A percentile compares a stretch with the other conserved stretches of the same genome.
phyloP scores from a whole-genome alignment of 2,329 filamentous ascomycete genomes.

The Bipolaris bicolor region DNA sequence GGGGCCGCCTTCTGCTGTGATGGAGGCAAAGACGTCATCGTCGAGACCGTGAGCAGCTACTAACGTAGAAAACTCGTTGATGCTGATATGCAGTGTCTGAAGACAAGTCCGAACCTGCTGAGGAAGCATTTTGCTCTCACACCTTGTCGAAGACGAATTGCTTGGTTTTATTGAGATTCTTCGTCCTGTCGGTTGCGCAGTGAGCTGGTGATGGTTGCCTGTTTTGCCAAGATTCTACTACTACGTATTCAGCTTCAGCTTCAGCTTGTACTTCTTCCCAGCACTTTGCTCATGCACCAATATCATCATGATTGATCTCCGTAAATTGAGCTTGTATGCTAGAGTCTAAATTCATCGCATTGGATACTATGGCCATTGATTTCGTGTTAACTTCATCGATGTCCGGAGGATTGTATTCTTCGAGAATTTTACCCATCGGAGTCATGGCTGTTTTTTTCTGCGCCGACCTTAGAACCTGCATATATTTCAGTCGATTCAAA shows the following conservation, averaged over 20 bases:
- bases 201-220: neutral
- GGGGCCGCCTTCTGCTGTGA: neutral
- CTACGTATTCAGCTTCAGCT: neutral
- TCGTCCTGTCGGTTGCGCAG: neutral
- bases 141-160: neutral
- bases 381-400: no score
- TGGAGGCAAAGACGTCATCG: neutral
- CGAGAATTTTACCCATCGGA: no score
- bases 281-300: no score
- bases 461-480: no score
- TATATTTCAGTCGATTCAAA: no score
- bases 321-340: no score
- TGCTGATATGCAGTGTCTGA: neutral
- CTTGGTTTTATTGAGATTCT: neutral
- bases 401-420: no score
- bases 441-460: no score
- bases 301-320: no score
- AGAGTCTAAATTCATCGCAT: no score
- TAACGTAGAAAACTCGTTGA: neutral
- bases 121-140: neutral
- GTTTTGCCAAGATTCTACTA: neutral
- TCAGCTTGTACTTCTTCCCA: no score
- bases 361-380: no score
- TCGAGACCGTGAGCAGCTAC: neutral
- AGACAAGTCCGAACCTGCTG: neutral